Evolutionary conservation across 305 asterid genomes (phyloP).

Genomic region (Euphrasia arctica): DNA sequence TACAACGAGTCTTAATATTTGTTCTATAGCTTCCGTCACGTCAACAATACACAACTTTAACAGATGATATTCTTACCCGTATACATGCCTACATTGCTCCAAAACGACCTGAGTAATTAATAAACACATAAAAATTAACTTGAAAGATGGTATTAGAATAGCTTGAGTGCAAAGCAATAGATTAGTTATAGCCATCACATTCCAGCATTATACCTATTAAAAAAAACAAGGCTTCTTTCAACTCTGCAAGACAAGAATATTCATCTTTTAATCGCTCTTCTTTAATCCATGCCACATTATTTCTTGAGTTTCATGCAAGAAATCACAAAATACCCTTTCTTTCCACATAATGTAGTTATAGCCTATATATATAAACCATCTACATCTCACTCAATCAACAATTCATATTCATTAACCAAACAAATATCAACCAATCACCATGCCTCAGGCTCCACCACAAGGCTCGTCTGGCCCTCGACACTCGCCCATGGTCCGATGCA

Average conservation of each 20-base stretch:
- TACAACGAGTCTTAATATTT: too few relatives aligned
- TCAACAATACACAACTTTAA: too few relatives aligned
- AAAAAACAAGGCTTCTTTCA: constrained; percentile 17
- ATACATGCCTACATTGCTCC: too few relatives aligned
- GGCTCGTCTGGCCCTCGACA: constrained; percentile 15
- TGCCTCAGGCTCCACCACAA: constrained; percentile 25
- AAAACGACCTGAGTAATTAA: too few relatives aligned
- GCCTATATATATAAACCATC: constrained; percentile 23
- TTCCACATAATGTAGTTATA: neutral
- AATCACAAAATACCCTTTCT: constrained; percentile 23
- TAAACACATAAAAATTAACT: neutral
- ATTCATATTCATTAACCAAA: neutral
- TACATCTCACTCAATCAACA: neutral
- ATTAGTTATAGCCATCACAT: constrained; percentile 5
- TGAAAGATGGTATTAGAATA: constrained; percentile 26
- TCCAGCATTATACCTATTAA: neutral
- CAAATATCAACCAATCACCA: neutral
- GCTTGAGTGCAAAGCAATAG: constrained; percentile 34
- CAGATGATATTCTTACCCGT: too few relatives aligned
- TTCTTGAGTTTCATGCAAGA: constrained; percentile 45
- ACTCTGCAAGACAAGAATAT: constrained; percentile 49
- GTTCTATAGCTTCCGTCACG: too few relatives aligned
- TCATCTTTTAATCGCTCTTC: constrained; percentile 13
- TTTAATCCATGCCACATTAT: constrained; percentile 17
- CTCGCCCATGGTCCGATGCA: constrained; percentile 18